These are phyloP conservation scores for Gentiana straminea DNA, from an alignment of 257 asterid genomes.

Conservation along the genomic window DNA sequence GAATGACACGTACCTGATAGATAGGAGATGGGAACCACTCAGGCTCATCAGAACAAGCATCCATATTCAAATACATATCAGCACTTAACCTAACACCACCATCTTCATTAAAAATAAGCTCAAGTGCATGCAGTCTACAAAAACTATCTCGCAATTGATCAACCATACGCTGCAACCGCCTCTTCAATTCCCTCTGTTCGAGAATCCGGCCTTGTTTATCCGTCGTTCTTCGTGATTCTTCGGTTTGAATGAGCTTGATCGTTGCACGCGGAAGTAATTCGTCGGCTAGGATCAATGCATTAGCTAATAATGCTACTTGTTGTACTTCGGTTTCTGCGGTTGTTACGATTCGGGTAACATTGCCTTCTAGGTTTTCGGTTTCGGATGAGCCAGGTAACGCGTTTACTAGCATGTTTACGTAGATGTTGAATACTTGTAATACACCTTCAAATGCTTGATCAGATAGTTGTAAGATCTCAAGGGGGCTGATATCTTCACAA, in stretches of 20 bases:
- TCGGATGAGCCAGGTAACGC: conserved; percentile 78
- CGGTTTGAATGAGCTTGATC: conserved; percentile 45
- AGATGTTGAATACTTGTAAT: conserved; percentile 51
- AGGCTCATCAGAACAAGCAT: conserved; percentile 42
- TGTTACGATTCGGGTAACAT: conserved; percentile 57
- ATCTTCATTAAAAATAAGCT: conserved; percentile 71
- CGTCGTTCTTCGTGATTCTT: conserved; percentile 24
- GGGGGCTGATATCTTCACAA: conserved; percentile 83
- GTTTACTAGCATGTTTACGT: conserved; percentile 46
- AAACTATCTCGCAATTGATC: conserved; percentile 87
- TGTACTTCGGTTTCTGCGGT: conserved; percentile 61
- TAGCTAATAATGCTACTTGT: conserved; percentile 61
- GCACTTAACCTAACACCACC: conserved; percentile 71
- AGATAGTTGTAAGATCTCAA: conserved; percentile 54
- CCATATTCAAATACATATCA: conserved; percentile 68
- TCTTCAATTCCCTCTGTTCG: conserved; percentile 76
- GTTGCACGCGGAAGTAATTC: conserved; percentile 85
- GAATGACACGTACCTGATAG: conserved; percentile 44
- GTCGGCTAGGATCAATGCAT: conserved; percentile 64
- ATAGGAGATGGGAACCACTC: conserved; percentile 94
- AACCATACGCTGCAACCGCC: conserved; percentile 58
- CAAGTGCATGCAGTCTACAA: conserved; percentile 86
- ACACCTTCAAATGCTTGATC: conserved; percentile 74
- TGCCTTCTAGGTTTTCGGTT: conserved; percentile 62
- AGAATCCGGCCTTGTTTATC: conserved; percentile 43